These are phyloP conservation scores for Fusarium beomiforme DNA, from an alignment of 2,329 filamentous ascomycete genomes.

Conservation along the genomic window DNA sequence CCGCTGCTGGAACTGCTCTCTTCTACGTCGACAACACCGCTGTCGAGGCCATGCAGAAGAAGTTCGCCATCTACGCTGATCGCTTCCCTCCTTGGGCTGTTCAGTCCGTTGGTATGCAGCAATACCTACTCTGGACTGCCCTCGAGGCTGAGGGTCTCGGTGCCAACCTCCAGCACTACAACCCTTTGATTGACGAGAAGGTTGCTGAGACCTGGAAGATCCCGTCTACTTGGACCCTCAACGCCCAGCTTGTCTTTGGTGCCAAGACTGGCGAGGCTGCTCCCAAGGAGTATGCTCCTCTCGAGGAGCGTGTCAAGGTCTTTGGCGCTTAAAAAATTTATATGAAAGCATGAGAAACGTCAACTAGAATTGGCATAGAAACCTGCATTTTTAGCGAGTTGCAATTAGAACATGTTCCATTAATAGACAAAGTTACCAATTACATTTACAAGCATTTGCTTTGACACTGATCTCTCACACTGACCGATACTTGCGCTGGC, in stretches of 20 bases:
- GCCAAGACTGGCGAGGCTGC: slow-evolving; percentile 64
- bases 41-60: slow-evolving; percentile 72
- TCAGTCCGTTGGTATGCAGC: slow-evolving; percentile 81
- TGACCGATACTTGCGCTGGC: not conserved
- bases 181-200: slow-evolving; percentile 82
- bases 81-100: slow-evolving; percentile 81
- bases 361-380: slow-evolving; percentile 2
- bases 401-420: slow-evolving; percentile 6
- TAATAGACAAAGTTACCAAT: slow-evolving; percentile 1
- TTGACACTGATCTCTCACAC: not conserved
- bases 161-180: slow-evolving; percentile 93
- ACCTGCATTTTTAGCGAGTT: slow-evolving; percentile 25
- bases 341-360: slow-evolving; percentile 5
- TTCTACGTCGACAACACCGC: slow-evolving; percentile 84
- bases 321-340: slow-evolving; percentile 59
- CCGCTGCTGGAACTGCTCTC: slow-evolving; percentile 81
- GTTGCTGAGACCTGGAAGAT: slow-evolving; percentile 76
- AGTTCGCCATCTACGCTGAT: slow-evolving; percentile 79
- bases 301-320: slow-evolving; percentile 75
- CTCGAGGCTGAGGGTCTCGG: slow-evolving; percentile 86
- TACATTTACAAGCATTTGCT: not conserved
- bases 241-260: slow-evolving; percentile 88
- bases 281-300: slow-evolving; percentile 71
- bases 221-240: slow-evolving; percentile 77
- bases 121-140: slow-evolving; percentile 82